Evolutionary conservation across 345 rosid species (phyloP).

Genomic region (Erodium maritimum): DNA sequence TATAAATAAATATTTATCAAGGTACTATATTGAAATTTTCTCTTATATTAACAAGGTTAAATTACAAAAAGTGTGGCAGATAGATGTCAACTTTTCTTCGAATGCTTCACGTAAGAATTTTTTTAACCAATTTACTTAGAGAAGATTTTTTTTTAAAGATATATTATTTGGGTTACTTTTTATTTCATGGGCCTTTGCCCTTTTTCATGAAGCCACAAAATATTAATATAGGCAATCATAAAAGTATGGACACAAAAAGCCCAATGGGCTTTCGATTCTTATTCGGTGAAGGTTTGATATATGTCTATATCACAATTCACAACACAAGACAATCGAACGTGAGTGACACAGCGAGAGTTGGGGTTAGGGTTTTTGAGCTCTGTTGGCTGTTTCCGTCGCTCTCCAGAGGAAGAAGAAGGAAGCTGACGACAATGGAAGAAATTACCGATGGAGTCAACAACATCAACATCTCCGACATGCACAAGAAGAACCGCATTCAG

Average conservation of each 20-base stretch:
- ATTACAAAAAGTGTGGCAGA: no score
- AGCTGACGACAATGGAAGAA: slow-evolving; percentile 10
- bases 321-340: background rate
- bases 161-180: no score
- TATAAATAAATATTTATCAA: no score
- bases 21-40: no score
- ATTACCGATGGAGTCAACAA: slow-evolving; percentile 17
- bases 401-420: background rate
- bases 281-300: background rate
- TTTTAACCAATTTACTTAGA: no score
- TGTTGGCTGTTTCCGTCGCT: background rate
- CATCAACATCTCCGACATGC: slow-evolving; percentile 16
- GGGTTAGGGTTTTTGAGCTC: slow-evolving; percentile 12
- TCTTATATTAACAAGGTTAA: no score
- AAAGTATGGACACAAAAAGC: background rate
- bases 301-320: background rate
- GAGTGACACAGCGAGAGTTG: background rate
- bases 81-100: no score
- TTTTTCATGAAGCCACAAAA: no score
- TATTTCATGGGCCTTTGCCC: no score
- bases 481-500: slow-evolving; percentile 60
- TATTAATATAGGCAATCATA: no score
- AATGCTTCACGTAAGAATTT: no score
- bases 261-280: background rate
- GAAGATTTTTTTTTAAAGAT: no score